Evolutionary conservation across 345 rosid species (phyloP).

Genomic region (Arabidopsis suecica): DNA sequence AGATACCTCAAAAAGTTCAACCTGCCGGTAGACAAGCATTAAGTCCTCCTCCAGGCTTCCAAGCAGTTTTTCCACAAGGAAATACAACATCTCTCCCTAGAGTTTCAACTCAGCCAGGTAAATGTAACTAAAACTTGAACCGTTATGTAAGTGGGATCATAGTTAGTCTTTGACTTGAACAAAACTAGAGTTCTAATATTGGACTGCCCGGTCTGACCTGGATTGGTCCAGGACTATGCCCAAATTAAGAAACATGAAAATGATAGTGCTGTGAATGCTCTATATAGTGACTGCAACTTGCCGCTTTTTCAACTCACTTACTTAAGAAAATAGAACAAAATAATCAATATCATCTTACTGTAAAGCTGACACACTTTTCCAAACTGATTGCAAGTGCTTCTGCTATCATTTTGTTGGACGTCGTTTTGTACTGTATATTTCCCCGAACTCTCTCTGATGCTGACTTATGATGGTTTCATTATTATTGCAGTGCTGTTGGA

Average conservation of each 20-base stretch:
- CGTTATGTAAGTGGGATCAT: conserved; percentile 19
- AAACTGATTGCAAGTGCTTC: conserved; percentile 16
- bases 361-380: background rate
- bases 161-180: conserved; percentile 3
- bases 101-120: conserved; percentile 49
- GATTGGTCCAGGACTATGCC: conserved; percentile 13
- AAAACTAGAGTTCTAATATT: background rate
- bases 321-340: background rate
- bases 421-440: conserved; percentile 11
- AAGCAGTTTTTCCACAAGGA: conserved; percentile 23
- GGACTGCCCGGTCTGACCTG: background rate
- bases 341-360: background rate
- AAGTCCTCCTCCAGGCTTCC: conserved; percentile 42
- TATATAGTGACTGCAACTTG: conserved; percentile 10
- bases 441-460: conserved; percentile 2
- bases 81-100: conserved; percentile 32
- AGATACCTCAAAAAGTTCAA: conserved; percentile 38
- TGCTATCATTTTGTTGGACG: conserved; percentile 1
- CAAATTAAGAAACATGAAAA: conserved; percentile 12
- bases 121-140: conserved; percentile 18
- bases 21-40: conserved; percentile 43
- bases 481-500: conserved; percentile 49
- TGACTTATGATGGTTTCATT: conserved; percentile 37
- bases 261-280: conserved; percentile 11
- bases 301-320: background rate